Evolutionary conservation across 306 rosid genomes (phyloP).

Genomic region (Rosa multiflora): DNA sequence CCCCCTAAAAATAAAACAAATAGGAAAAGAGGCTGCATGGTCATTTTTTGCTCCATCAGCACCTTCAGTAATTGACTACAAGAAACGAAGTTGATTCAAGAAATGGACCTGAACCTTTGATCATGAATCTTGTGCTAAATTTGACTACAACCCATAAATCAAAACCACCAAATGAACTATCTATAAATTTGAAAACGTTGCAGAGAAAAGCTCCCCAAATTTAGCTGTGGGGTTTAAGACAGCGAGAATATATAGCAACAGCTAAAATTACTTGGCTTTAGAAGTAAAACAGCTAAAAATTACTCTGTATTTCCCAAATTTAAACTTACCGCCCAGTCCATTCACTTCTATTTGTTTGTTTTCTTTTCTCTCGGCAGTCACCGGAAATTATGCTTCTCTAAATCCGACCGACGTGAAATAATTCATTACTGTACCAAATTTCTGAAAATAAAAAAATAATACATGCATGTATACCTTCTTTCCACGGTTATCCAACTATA

Average conservation of each 20-base stretch:
- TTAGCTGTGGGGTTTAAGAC: slow-evolving; percentile 35
- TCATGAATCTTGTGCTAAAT: slow-evolving; percentile 35
- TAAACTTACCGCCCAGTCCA: slow-evolving; percentile 27
- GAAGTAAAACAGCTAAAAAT: slow-evolving; percentile 27
- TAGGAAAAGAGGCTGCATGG: slow-evolving; percentile 6
- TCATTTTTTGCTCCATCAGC: background rate
- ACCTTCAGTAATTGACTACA: background rate
- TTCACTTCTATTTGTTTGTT: background rate
- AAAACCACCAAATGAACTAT: slow-evolving; percentile 31
- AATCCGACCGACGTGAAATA: background rate
- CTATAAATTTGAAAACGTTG: slow-evolving; percentile 23
- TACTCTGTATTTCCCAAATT: slow-evolving; percentile 28
- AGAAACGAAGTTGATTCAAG: slow-evolving; percentile 19
- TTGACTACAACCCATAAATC: slow-evolving; percentile 42
- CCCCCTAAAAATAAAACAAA: slow-evolving; percentile 5
- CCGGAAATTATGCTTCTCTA: too few relatives aligned
- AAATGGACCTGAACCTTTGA: slow-evolving; percentile 35
- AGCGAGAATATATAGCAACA: slow-evolving; percentile 30
- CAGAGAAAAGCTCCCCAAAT: slow-evolving; percentile 45
- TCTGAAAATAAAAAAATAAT: too few relatives aligned
- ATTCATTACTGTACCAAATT: too few relatives aligned
- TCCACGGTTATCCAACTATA: too few relatives aligned
- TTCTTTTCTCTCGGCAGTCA: background rate
- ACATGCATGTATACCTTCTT: too few relatives aligned
- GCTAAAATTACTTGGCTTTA: slow-evolving; percentile 23